Evolutionary conservation across 768 basidiomycete species (phyloP).

Genomic region (Megacollybia marginata): DNA sequence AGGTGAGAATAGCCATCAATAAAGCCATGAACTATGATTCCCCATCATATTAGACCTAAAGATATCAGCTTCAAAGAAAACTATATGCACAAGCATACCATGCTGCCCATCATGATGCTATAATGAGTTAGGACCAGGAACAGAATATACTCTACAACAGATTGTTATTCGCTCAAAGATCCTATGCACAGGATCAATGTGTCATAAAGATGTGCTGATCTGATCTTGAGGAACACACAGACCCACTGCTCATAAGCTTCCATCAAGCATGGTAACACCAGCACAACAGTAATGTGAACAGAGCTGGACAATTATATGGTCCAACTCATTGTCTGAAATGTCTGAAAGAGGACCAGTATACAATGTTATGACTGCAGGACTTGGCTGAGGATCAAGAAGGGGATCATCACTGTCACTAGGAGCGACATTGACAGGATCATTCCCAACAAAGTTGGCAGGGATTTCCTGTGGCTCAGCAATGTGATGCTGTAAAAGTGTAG

Average conservation of each 20-base stretch:
- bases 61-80: not conserved
- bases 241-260: not conserved
- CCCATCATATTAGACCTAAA: not conserved
- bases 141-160: not conserved
- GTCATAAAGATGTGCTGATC: slow-evolving; percentile 2
- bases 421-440: not conserved
- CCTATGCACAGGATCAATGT: not conserved
- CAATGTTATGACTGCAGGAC: slow-evolving; percentile 8
- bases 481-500: not conserved
- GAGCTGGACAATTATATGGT: not conserved
- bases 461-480: not conserved
- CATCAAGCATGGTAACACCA: not conserved
- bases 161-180: not conserved
- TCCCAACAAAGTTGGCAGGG: not conserved
- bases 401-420: not conserved
- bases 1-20: not conserved
- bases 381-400: not conserved
- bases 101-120: not conserved
- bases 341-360: slow-evolving; percentile 1
- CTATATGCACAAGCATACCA: not conserved
- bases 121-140: too few relatives aligned
- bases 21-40: too few relatives aligned
- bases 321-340: not conserved
- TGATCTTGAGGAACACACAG: not conserved
- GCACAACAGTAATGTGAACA: not conserved